These are phyloP conservation scores for Spizellomyces sp. DNA, from an alignment of 192 early-diverging fungal species.

Conservation along the genomic window DNA sequence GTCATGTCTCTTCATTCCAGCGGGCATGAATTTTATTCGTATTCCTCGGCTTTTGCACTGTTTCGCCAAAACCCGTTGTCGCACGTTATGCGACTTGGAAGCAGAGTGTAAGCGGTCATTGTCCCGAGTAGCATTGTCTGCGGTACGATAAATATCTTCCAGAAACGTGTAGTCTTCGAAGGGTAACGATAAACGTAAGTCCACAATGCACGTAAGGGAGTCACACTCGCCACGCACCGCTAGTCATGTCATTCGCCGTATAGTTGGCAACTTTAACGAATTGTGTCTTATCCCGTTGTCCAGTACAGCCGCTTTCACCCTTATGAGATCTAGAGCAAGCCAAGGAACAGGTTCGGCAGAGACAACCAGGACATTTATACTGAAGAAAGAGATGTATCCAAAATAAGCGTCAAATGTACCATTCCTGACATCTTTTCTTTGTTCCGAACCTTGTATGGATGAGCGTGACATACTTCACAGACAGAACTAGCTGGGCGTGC, in stretches of 20 bases:
- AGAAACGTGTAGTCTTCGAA: conserved; percentile 65
- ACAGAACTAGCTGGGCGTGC: neutral
- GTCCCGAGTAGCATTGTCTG: conserved; percentile 52
- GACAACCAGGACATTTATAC: conserved; percentile 76
- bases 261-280: conserved; percentile 65
- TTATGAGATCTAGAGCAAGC: conserved; percentile 71
- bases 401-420: neutral
- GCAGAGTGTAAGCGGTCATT: conserved; percentile 19
- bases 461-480: neutral
- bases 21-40: conserved; percentile 46
- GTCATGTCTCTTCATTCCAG: conserved; percentile 60
- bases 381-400: neutral
- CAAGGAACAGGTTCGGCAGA: conserved; percentile 63
- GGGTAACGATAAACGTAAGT: neutral
- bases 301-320: conserved; percentile 56
- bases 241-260: conserved; percentile 67
- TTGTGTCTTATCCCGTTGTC: conserved; percentile 61
- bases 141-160: conserved; percentile 62
- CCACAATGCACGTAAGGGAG: neutral
- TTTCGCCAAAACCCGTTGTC: conserved; percentile 9
- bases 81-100: neutral
- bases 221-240: conserved; percentile 47
- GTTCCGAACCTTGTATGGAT: neutral
- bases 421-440: neutral
- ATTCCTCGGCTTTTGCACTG: conserved; percentile 23